phyloP scores from a whole-genome alignment of 2,329 filamentous ascomycete species.

The Colletotrichum gloeosporioides region DNA sequence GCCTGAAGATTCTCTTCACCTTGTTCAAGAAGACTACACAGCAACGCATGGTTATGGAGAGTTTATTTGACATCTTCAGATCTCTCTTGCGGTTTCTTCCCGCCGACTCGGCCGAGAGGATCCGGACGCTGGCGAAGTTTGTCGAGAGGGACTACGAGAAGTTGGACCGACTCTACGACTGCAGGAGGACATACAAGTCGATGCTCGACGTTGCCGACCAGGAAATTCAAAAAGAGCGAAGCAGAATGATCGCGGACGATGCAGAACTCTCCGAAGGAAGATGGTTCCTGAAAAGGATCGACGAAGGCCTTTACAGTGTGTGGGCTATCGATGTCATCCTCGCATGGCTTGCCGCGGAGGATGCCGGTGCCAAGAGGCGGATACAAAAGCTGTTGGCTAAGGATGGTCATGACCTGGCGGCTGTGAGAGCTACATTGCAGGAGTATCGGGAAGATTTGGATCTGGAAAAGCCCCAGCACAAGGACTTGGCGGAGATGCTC shows the following conservation, averaged over 20 bases:
- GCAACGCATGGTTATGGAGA: constrained; percentile 49
- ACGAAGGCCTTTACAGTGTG: constrained; percentile 83
- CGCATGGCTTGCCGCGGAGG: constrained; percentile 92
- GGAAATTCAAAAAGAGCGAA: constrained; percentile 53
- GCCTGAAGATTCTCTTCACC: constrained; percentile 84
- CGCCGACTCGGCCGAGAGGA: constrained; percentile 76
- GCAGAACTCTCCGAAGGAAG: constrained; percentile 70
- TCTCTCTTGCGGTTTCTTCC: constrained; percentile 82
- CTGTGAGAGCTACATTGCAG: constrained; percentile 71
- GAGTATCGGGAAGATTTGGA: constrained; percentile 61
- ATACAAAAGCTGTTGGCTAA: constrained; percentile 71
- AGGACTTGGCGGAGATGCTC: constrained; percentile 63
- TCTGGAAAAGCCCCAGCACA: constrained; percentile 62
- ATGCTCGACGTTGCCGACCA: constrained; percentile 68
- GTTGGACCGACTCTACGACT: constrained; percentile 70
- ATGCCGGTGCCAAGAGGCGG: constrained; percentile 72
- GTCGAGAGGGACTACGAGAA: constrained; percentile 95
- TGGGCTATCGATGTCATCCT: constrained; percentile 85
- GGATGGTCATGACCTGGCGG: constrained; percentile 67
- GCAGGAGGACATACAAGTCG: constrained; percentile 74
- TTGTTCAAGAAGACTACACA: constrained; percentile 79
- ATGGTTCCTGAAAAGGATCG: constrained; percentile 77
- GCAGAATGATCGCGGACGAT: constrained; percentile 48
- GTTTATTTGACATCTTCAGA: constrained; percentile 82
- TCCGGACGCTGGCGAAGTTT: constrained; percentile 90